phyloP scores from a whole-genome alignment of 345 rosid species.

The Rhizophora mangle region DNA sequence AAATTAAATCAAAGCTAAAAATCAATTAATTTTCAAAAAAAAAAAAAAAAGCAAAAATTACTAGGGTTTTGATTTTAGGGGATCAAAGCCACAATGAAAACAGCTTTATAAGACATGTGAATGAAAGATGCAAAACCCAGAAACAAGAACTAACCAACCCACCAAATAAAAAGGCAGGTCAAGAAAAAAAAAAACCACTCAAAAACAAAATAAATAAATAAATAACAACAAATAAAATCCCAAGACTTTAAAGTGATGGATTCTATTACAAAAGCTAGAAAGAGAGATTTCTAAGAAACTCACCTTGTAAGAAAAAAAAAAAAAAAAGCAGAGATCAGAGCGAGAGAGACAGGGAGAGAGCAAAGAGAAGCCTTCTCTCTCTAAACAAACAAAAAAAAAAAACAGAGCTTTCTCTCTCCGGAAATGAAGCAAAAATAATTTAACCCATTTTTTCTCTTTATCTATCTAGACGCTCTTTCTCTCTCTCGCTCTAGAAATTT shows the following conservation, averaged over 20 bases:
- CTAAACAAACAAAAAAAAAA: neutral
- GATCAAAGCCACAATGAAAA: conserved; percentile 34
- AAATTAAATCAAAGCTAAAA: conserved; percentile 16
- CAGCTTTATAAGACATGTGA: conserved; percentile 39
- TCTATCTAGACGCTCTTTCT: conserved; percentile 21
- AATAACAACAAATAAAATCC: neutral
- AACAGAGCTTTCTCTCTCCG: conserved; percentile 20
- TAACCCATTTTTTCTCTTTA: conserved; percentile 1
- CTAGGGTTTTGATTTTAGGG: conserved; percentile 31
- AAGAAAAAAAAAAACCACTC: conserved; percentile 11
- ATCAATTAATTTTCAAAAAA: neutral
- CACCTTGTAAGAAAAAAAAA: conserved; percentile 30
- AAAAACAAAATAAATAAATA: neutral
- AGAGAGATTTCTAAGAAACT: conserved; percentile 35
- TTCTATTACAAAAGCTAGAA: conserved; percentile 31
- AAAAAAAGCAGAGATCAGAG: conserved; percentile 32
- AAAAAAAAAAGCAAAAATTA: neutral
- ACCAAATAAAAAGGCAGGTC: conserved; percentile 14
- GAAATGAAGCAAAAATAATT: conserved; percentile 8
- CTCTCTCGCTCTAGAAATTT: conserved; percentile 23
- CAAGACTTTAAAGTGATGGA: conserved; percentile 34
- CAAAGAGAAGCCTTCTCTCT: conserved; percentile 24
- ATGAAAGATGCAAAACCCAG: conserved; percentile 25
- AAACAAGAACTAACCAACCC: conserved; percentile 12
- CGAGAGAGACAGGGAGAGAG: conserved; percentile 19